phyloP scores from a whole-genome alignment of 768 basidiomycete species.

The Pulveroboletus sp. region DNA sequence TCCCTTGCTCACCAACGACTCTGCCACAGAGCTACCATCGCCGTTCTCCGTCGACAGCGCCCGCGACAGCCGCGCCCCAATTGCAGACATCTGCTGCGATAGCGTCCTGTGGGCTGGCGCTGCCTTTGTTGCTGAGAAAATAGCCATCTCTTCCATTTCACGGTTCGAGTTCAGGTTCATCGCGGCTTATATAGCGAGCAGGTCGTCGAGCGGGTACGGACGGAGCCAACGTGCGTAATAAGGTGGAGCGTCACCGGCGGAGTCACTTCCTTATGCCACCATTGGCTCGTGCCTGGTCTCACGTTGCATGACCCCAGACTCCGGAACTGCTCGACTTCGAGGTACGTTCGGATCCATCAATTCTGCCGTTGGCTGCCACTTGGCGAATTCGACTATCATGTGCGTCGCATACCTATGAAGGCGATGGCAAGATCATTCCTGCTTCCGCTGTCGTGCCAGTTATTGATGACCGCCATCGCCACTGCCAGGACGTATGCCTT shows the following conservation, averaged over 20 bases:
- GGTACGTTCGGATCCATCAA: not conserved
- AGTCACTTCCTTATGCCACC: constrained; percentile 1
- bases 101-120: constrained; percentile 10
- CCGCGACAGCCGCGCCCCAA: constrained; percentile 15
- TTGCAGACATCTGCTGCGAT: constrained; percentile 18
- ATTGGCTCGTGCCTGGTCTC: constrained; percentile 8
- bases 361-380: not conserved
- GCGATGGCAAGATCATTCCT: too few relatives aligned
- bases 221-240: constrained; percentile 13
- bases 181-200: constrained; percentile 11
- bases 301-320: not conserved
- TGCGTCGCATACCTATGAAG: too few relatives aligned
- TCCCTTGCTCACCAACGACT: constrained; percentile 15
- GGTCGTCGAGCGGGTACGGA: not conserved
- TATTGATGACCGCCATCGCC: too few relatives aligned
- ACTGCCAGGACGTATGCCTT: too few relatives aligned
- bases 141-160: constrained; percentile 5
- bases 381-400: not conserved
- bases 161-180: not conserved
- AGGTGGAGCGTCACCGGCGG: constrained; percentile 4
- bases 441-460: too few relatives aligned
- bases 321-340: not conserved
- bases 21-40: not conserved
- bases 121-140: constrained; percentile 1
- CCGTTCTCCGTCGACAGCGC: constrained; percentile 12